Evolutionary conservation across 2,329 filamentous ascomycete species (phyloP), one percentile per base, ranked within the genome.

Genomic region (Botryotinia convoluta): DNA sequence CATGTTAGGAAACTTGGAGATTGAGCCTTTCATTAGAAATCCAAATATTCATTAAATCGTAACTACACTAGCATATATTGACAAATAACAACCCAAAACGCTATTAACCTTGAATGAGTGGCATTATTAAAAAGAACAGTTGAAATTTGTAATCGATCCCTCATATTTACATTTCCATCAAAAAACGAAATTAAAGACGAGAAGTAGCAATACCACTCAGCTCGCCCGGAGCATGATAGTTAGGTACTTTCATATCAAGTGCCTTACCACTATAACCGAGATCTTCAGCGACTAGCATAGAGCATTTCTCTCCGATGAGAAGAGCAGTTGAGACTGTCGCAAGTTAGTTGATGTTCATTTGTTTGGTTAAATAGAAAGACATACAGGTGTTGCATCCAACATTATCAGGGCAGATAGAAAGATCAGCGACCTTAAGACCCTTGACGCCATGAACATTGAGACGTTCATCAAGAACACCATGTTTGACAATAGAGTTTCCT

Each of bases 231-330:
- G 87, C 89, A 74, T 90, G 82, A 79, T 91, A 91, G 16, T 84
- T 85, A 1, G 90, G 90, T 5, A 87, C 91, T 83, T 90, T 92
- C 93, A 95, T 95, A 60, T 94, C 90, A 75, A 95, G 84, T 16
- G 90, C 92, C 44, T 73, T 76, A 85, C 85, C 79, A 44, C 92
- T 92, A 51, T 80, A 79, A 2, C 83, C 83, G 48, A 85, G 74
- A 75, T 84, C 83, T 74, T 81, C 79, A 59, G 81, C 81, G n/a
- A 84, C 80, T 20, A 84, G 79, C 73, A 83, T 78, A 57, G 83
- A 82, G 37, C 81, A 82, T 77, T 82, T 82, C 77, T 84, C 83
- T 1, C 83, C 83, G 54, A 84, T 81, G 39, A 83, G 80, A 59
- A 85, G 79, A 5, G 84, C 84, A 8, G 84, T 85, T 32, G 84